Conservation (phyloP, 805 yeast species). For the Zygosaccharomyces rouxii region DNA sequence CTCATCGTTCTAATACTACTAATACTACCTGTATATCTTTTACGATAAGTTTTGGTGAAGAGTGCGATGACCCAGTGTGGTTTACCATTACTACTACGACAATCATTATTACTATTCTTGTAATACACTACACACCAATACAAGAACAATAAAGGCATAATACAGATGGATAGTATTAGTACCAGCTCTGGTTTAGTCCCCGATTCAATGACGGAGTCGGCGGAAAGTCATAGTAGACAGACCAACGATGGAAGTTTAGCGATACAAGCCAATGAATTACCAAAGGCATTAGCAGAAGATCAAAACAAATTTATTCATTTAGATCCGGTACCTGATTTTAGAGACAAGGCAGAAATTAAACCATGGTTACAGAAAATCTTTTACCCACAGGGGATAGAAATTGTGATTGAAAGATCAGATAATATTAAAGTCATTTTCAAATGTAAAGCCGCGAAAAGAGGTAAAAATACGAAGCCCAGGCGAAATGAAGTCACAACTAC, state of each 20-base stretch:
- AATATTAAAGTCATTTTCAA: conserved; percentile 56
- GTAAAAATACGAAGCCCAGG: conserved; percentile 20
- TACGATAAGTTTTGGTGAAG: background rate
- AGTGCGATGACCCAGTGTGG: conserved; percentile 8
- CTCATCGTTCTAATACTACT: no score
- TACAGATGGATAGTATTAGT: background rate
- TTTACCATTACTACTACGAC: background rate
- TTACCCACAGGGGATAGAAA: conserved; percentile 45
- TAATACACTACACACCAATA: no score
- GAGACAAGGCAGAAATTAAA: conserved; percentile 48
- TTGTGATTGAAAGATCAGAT: conserved; percentile 62
- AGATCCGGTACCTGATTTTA: conserved; percentile 38
- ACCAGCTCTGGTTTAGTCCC: conserved; percentile 2
- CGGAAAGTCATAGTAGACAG: background rate
- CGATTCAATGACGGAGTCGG: background rate
- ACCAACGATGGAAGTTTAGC: conserved; percentile 3
- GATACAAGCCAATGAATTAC: conserved; percentile 7
- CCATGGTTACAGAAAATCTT: conserved; percentile 56
- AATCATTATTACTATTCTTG: no score
- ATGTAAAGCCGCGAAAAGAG: conserved; percentile 44
- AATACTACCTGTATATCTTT: background rate
- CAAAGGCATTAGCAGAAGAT: conserved; percentile 20
- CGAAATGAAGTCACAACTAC: conserved; percentile 10
- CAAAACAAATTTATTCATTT: conserved; percentile 36
- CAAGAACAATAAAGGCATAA: no score